phyloP scores from a whole-genome alignment of 2,329 filamentous ascomycete genomes.

The Trichoderma semiorbis region DNA sequence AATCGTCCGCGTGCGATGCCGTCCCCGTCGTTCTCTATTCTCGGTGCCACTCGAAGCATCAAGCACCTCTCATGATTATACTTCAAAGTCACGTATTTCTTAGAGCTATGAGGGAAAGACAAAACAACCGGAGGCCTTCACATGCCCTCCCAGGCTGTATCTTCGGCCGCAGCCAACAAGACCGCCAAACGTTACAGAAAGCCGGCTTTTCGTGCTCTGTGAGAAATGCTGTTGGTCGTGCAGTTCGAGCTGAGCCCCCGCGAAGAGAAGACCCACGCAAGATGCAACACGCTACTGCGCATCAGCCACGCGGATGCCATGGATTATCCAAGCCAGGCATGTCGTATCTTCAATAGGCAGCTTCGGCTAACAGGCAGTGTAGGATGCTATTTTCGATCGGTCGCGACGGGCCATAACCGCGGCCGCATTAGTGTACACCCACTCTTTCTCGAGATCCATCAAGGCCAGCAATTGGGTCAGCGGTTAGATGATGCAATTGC shows the following conservation, averaged over 20 bases:
- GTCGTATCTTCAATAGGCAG: neutral
- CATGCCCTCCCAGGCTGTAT: neutral
- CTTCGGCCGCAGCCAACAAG: neutral
- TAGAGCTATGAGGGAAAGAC: neutral
- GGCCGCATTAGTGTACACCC: neutral
- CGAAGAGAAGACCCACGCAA: neutral
- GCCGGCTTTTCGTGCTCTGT: neutral
- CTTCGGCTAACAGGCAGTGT: neutral
- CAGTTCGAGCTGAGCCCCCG: neutral
- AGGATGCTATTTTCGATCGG: neutral
- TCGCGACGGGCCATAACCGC: neutral
- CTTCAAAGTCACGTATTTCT: neutral
- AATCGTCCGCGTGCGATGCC: neutral
- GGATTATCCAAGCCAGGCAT: neutral
- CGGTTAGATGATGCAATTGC: neutral
- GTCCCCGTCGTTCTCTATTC: neutral
- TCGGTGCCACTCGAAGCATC: neutral
- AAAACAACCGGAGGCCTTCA: neutral
- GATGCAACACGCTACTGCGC: neutral
- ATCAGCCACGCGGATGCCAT: neutral
- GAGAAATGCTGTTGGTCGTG: neutral
- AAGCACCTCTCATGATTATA: neutral
- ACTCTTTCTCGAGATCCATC: neutral
- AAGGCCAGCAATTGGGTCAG: neutral
- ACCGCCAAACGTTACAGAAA: neutral